These are phyloP conservation scores for Vitis labrusca DNA, from an alignment of 164 flowering plant genomes.

Conservation along the genomic window DNA sequence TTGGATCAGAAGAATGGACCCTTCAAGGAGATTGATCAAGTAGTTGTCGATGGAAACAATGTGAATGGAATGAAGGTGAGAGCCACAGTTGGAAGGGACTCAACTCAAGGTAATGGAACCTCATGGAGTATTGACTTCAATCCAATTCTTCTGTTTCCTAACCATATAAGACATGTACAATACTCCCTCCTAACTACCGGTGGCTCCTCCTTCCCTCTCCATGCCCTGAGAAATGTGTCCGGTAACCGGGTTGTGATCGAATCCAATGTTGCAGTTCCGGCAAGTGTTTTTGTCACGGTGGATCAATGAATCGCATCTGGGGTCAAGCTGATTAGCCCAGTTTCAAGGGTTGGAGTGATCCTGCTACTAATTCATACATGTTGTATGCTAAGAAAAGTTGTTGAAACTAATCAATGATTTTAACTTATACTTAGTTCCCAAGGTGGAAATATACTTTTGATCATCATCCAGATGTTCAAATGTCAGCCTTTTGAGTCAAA, in stretches of 20 bases:
- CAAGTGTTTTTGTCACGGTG: conserved; percentile 54
- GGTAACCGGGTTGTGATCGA: conserved; percentile 64
- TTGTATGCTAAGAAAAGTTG: no score
- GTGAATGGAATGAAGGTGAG: conserved; percentile 58
- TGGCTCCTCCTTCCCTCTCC: conserved; percentile 45
- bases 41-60: conserved; percentile 66
- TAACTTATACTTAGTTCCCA: no score
- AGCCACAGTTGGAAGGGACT: conserved; percentile 61
- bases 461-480: no score
- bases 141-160: conserved; percentile 54
- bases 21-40: conserved; percentile 59
- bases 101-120: conserved; percentile 51
- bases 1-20: conserved; percentile 56
- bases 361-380: no score
- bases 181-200: conserved; percentile 48
- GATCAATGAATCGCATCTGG: conserved; percentile 43
- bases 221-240: conserved; percentile 54
- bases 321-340: no score
- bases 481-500: no score
- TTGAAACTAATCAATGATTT: no score
- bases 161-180: conserved; percentile 56
- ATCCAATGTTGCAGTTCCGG: conserved; percentile 48
- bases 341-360: no score
- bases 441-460: no score
- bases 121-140: conserved; percentile 70